A percentile compares a stretch with the other conserved stretches of the same genome.
phyloP scores from a whole-genome alignment of 2,329 filamentous ascomycete species.

The Aspergillus sp. region DNA sequence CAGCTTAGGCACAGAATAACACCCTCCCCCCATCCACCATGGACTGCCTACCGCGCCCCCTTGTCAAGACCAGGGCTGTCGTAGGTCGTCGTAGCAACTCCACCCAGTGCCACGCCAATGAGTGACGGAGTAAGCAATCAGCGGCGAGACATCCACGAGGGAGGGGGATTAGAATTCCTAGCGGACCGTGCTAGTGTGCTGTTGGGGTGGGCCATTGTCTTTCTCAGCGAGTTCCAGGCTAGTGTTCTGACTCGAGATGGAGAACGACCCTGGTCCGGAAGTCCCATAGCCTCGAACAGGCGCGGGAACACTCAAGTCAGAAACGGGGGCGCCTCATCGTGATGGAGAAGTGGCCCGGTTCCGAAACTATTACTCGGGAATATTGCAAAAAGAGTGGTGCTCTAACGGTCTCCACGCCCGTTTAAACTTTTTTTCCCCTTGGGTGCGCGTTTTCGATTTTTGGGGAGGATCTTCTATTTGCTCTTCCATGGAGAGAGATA shows the following conservation, averaged over 20 bases:
- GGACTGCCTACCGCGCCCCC: slow-evolving; percentile 6
- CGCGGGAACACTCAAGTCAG: slow-evolving; percentile 5
- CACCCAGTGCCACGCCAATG: slow-evolving; percentile 19
- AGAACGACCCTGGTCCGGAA: slow-evolving; percentile 7
- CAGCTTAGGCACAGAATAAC: slow-evolving; percentile 15
- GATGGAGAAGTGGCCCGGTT: neutral
- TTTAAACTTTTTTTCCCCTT: slow-evolving; percentile 4
- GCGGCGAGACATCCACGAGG: slow-evolving; percentile 22
- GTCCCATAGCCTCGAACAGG: slow-evolving; percentile 5
- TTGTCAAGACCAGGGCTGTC: slow-evolving; percentile 18
- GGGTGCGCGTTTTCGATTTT: neutral
- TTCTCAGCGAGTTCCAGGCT: slow-evolving; percentile 14
- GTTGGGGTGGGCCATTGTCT: slow-evolving; percentile 17
- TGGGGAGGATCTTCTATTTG: neutral
- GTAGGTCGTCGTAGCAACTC: slow-evolving; percentile 24
- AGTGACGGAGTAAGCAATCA: slow-evolving; percentile 13
- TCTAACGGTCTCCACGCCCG: neutral
- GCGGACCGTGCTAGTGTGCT: slow-evolving; percentile 18
- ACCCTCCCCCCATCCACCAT: no score
- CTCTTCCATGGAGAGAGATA: neutral
- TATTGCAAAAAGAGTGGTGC: neutral
- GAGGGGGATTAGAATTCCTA: slow-evolving; percentile 18
- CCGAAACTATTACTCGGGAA: neutral
- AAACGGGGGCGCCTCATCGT: slow-evolving; percentile 1
- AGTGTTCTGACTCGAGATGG: slow-evolving; percentile 15